These are phyloP conservation scores for Peribolospora kevripleyi DNA, from an alignment of 768 basidiomycete species.

Conservation along the genomic window DNA sequence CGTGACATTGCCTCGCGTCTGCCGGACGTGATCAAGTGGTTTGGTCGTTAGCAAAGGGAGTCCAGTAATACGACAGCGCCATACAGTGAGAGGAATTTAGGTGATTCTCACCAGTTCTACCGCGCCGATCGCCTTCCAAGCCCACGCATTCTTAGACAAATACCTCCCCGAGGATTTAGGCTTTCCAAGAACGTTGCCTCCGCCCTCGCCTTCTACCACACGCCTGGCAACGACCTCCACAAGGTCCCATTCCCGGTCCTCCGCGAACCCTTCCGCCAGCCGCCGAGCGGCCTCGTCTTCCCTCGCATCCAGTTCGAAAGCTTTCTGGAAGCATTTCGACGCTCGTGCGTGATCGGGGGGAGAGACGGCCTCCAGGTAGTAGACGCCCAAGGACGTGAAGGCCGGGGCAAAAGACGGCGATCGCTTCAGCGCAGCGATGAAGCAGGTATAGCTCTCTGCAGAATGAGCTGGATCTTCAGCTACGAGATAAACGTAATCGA, in stretches of 20 bases:
- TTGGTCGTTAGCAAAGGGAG: too few relatives aligned
- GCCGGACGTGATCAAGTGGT: not conserved
- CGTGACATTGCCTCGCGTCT: slow-evolving; percentile 45
- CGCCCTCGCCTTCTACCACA: slow-evolving; percentile 82
- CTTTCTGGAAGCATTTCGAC: slow-evolving; percentile 90
- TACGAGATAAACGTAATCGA: slow-evolving; percentile 12
- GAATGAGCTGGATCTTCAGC: slow-evolving; percentile 21
- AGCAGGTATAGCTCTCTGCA: slow-evolving; percentile 49
- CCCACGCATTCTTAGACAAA: slow-evolving; percentile 66
- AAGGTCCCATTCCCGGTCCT: slow-evolving; percentile 82
- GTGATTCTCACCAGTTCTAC: slow-evolving; percentile 50
- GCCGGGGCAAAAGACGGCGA: slow-evolving; percentile 59
- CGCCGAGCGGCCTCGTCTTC: slow-evolving; percentile 63
- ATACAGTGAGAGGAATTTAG: not conserved
- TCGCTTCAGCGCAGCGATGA: slow-evolving; percentile 54
- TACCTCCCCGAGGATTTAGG: slow-evolving; percentile 25
- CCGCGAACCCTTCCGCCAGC: slow-evolving; percentile 70
- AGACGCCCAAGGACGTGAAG: slow-evolving; percentile 77
- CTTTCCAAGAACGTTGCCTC: slow-evolving; percentile 12
- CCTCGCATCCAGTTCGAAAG: slow-evolving; percentile 80
- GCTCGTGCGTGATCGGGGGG: slow-evolving; percentile 65
- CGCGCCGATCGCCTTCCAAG: slow-evolving; percentile 86
- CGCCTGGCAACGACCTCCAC: slow-evolving; percentile 82
- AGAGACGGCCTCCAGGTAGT: slow-evolving; percentile 44
- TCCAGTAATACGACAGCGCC: too few relatives aligned